Percentiles rank a stretch among this genome's conserved stretches.
Conservation (phyloP, 805 yeast species). For the Pichia californica region DNA sequence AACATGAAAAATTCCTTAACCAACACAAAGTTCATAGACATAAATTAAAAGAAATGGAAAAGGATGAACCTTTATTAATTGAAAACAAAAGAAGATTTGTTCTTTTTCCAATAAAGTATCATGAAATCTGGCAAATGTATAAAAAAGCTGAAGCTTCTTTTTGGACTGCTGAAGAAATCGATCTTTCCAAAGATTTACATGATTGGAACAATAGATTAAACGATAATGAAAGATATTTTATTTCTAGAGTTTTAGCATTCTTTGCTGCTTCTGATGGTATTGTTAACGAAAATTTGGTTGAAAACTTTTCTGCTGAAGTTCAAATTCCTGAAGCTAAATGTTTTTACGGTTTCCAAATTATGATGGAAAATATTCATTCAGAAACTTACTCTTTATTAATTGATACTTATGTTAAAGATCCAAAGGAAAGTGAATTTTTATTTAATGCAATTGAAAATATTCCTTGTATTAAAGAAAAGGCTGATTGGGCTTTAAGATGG, state of each 20-base stretch:
- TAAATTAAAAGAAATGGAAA: constrained; percentile 64
- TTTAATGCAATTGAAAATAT: constrained; percentile 95
- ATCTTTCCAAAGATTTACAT: constrained; percentile 79
- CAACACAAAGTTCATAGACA: constrained; percentile 69
- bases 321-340: constrained; percentile 97
- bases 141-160: constrained; percentile 97
- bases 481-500: constrained; percentile 99
- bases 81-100: constrained; percentile 90
- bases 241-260: constrained; percentile 91
- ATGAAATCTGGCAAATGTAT: constrained; percentile 98
- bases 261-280: constrained; percentile 99
- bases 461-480: constrained; percentile 94
- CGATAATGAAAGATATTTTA: constrained; percentile 87
- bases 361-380: constrained; percentile 99
- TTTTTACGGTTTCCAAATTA: constrained; percentile 98
- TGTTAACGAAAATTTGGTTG: constrained; percentile 95
- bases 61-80: constrained; percentile 78
- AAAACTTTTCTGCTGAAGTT: constrained; percentile 95
- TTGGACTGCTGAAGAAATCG: constrained; percentile 99
- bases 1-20: constrained; percentile 51
- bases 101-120: constrained; percentile 91
- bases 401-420: constrained; percentile 94
- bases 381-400: constrained; percentile 94
- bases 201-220: constrained; percentile 91
- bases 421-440: constrained; percentile 82